A percentile compares a stretch with the other conserved stretches of the same genome.
These are phyloP conservation scores for Medicago lupulina DNA, from an alignment of 306 rosid genomes.

Conservation along the genomic window DNA sequence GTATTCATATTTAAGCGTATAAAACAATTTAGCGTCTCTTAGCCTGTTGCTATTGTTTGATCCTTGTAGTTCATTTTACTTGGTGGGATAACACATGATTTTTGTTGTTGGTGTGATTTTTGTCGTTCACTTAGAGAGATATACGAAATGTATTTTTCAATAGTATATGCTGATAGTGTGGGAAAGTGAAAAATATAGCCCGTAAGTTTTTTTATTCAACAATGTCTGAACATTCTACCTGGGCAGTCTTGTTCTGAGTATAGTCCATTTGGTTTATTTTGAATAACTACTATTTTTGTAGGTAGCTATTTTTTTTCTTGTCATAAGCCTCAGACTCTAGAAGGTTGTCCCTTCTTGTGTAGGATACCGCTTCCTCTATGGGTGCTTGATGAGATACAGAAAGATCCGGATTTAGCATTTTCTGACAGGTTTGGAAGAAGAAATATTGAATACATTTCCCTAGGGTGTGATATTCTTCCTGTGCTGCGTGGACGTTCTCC, in stretches of 20 bases:
- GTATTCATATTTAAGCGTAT: background rate
- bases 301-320: slow-evolving; percentile 46
- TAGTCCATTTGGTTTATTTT: slow-evolving; percentile 47
- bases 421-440: slow-evolving; percentile 83
- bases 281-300: slow-evolving; percentile 39
- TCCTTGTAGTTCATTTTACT: background rate
- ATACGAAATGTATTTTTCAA: background rate
- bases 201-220: slow-evolving; percentile 1
- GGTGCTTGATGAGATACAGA: slow-evolving; percentile 81
- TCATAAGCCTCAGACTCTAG: slow-evolving; percentile 49
- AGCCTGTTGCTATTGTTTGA: slow-evolving; percentile 12
- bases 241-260: slow-evolving; percentile 30
- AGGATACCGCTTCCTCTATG: slow-evolving; percentile 94
- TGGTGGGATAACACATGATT: background rate
- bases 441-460: slow-evolving; percentile 77
- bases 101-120: slow-evolving; percentile 3
- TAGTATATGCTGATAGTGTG: slow-evolving; percentile 14
- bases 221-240: slow-evolving; percentile 23
- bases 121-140: slow-evolving; percentile 20
- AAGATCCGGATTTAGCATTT: slow-evolving; percentile 75
- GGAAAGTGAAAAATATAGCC: background rate
- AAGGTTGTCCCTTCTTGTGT: slow-evolving; percentile 51
- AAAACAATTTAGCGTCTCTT: background rate
- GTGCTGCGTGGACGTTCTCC: slow-evolving; percentile 89
- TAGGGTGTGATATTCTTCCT: slow-evolving; percentile 90